Evolutionary conservation across 495 filamentous ascomycete genomes (phyloP).

Genomic region (Podospora sp.): DNA sequence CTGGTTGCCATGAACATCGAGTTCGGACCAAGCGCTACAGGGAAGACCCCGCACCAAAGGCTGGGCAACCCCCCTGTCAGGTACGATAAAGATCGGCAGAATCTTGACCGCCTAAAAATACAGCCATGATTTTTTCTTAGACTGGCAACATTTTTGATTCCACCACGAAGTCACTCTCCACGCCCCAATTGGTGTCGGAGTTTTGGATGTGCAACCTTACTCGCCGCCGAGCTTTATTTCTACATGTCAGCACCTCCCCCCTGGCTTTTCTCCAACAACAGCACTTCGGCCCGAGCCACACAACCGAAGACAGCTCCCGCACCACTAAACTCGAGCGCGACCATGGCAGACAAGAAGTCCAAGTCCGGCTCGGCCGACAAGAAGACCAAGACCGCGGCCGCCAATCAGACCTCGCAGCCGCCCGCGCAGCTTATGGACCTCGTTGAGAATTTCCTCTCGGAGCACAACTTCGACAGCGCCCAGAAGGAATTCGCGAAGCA

Average conservation of each 20-base stretch:
- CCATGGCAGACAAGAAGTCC: slow-evolving; percentile 30
- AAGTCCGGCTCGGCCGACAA: slow-evolving; percentile 38
- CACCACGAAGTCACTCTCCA: neutral
- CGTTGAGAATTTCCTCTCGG: slow-evolving; percentile 67
- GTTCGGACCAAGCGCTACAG: too few species aligned
- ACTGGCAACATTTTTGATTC: neutral
- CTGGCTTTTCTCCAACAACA: slow-evolving; percentile 54
- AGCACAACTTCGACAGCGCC: slow-evolving; percentile 63
- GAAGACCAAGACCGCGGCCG: neutral
- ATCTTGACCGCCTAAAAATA: neutral
- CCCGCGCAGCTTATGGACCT: slow-evolving; percentile 64
- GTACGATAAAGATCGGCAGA: slow-evolving; percentile 4
- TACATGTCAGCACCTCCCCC: slow-evolving; percentile 41
- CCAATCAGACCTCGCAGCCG: slow-evolving; percentile 36
- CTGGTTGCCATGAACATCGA: too few species aligned
- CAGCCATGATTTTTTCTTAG: neutral
- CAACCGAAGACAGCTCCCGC: slow-evolving; percentile 11
- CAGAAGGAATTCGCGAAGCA: slow-evolving; percentile 63
- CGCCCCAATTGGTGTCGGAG: slow-evolving; percentile 1
- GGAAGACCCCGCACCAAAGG: neutral
- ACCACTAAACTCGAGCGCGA: slow-evolving; percentile 15
- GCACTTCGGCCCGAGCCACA: slow-evolving; percentile 23
- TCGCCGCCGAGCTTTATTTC: neutral
- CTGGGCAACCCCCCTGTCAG: neutral
- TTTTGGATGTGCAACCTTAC: neutral